A percentile compares a stretch with the other conserved stretches of the same genome.
These are phyloP conservation scores for Tetraselmis striata DNA, from an alignment of 139 green algal genomes.

Conservation along the genomic window DNA sequence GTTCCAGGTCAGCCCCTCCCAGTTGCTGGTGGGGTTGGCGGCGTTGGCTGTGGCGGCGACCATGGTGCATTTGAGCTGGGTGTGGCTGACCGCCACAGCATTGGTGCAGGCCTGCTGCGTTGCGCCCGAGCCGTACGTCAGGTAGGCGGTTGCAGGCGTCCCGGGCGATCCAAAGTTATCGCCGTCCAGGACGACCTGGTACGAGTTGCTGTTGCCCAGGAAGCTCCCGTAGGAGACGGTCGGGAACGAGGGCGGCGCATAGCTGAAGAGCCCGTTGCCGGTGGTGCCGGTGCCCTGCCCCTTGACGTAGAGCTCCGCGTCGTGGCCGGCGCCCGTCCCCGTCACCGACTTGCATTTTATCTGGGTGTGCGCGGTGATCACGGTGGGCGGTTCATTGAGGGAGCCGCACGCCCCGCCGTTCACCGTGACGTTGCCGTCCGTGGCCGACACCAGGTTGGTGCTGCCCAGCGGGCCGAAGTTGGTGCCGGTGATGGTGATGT, in stretches of 20 bases:
- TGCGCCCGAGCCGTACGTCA: not conserved
- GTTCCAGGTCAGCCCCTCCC: not conserved
- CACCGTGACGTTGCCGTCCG: not conserved
- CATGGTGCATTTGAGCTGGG: slow-evolving; percentile 8
- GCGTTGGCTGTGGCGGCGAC: not conserved
- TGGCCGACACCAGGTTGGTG: slow-evolving; percentile 1
- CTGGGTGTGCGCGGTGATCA: not conserved
- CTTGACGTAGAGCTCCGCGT: not conserved
- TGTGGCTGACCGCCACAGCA: slow-evolving; percentile 1
- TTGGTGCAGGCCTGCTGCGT: not conserved
- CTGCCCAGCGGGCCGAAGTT: slow-evolving; percentile 21
- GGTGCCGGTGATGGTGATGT: slow-evolving; percentile 1
- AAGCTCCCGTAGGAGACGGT: slow-evolving; percentile 1
- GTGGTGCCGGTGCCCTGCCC: slow-evolving; percentile 5
- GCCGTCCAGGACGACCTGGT: not conserved
- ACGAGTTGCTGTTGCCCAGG: not conserved
- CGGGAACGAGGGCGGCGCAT: slow-evolving; percentile 1
- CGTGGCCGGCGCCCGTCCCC: not conserved
- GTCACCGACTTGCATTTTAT: slow-evolving; percentile 5
- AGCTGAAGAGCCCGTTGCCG: not conserved
- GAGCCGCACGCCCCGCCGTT: not conserved
- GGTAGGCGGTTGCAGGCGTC: not conserved
- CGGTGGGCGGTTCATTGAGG: not conserved
- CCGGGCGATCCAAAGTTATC: slow-evolving; percentile 2
- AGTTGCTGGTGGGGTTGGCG: not conserved